Conservation (phyloP, 352 stramenopile species). For the Globisporangium cederbergense region DNA sequence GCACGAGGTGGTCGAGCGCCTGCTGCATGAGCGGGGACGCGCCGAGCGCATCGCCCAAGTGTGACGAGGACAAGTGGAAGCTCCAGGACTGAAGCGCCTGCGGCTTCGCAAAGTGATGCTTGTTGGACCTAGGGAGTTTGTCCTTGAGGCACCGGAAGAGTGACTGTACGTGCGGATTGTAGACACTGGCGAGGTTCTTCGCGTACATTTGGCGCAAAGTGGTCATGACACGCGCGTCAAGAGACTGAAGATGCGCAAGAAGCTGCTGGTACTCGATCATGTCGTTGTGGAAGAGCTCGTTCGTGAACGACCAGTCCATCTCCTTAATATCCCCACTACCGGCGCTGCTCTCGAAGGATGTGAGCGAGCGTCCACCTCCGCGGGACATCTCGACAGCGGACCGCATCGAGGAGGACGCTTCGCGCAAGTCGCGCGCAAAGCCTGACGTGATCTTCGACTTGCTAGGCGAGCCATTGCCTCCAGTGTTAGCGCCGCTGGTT, state of each 20-base stretch:
- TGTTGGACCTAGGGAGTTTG: slow-evolving; percentile 46
- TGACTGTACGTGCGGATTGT: slow-evolving; percentile 49
- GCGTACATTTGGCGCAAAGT: slow-evolving; percentile 46
- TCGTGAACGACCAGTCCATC: slow-evolving; percentile 67
- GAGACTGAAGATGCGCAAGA: slow-evolving; percentile 33
- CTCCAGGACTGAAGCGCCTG: slow-evolving; percentile 65
- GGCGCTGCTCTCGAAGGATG: slow-evolving; percentile 32
- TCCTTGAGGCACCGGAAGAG: slow-evolving; percentile 60
- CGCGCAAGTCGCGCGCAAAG: slow-evolving; percentile 25
- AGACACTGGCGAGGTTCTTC: slow-evolving; percentile 47
- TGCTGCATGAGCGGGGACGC: slow-evolving; percentile 63
- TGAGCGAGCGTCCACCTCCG: slow-evolving; percentile 28
- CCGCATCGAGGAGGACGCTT: slow-evolving; percentile 24
- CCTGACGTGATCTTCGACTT: slow-evolving; percentile 5
- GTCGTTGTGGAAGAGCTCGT: slow-evolving; percentile 47
- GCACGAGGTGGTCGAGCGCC: slow-evolving; percentile 61
- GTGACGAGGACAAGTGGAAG: slow-evolving; percentile 59
- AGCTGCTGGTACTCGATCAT: slow-evolving; percentile 47
- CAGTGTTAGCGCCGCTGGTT: not conserved
- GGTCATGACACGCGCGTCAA: slow-evolving; percentile 34
- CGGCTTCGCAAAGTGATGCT: slow-evolving; percentile 52
- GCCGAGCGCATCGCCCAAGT: slow-evolving; percentile 44
- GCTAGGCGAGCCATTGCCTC: slow-evolving; percentile 6
- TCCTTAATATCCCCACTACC: slow-evolving; percentile 26
- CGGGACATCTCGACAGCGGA: slow-evolving; percentile 26